Evolutionary conservation across 225 moss, liverwort and hornwort genomes (phyloP).

Genomic region (Antitrichia curtipendula): DNA sequence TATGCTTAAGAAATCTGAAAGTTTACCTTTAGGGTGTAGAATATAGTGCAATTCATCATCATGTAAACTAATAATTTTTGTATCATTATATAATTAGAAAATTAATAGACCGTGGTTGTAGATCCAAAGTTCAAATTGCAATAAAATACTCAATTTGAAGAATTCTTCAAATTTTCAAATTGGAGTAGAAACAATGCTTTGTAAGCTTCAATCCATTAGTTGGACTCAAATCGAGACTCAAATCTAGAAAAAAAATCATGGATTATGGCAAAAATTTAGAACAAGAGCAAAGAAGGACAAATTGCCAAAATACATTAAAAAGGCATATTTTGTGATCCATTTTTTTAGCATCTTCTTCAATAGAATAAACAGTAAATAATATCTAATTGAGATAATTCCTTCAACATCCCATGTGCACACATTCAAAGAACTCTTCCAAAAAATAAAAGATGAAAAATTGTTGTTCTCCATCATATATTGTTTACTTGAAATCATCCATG

Average conservation of each 20-base stretch:
- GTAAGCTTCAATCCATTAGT: background rate
- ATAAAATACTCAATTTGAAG: background rate
- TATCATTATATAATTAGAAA: background rate
- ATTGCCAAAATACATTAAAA: background rate
- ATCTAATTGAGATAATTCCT: background rate
- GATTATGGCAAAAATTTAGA: background rate
- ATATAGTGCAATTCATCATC: background rate
- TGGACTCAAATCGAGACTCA: background rate
- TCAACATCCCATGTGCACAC: background rate
- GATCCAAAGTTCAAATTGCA: background rate
- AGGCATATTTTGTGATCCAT: too few species aligned
- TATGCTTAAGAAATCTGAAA: background rate
- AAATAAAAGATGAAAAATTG: background rate
- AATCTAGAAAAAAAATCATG: background rate
- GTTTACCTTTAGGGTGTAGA: background rate
- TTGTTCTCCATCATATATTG: rapidly evolving
- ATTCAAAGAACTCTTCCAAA: background rate
- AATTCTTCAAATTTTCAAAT: background rate
- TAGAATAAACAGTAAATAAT: background rate
- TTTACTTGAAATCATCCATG: background rate
- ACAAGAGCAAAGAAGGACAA: background rate
- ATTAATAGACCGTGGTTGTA: background rate
- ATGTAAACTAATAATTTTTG: background rate
- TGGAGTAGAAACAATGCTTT: background rate
- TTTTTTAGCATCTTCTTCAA: background rate